Conservation (phyloP, 257 asterid genomes). For the Eustoma russellianum region DNA sequence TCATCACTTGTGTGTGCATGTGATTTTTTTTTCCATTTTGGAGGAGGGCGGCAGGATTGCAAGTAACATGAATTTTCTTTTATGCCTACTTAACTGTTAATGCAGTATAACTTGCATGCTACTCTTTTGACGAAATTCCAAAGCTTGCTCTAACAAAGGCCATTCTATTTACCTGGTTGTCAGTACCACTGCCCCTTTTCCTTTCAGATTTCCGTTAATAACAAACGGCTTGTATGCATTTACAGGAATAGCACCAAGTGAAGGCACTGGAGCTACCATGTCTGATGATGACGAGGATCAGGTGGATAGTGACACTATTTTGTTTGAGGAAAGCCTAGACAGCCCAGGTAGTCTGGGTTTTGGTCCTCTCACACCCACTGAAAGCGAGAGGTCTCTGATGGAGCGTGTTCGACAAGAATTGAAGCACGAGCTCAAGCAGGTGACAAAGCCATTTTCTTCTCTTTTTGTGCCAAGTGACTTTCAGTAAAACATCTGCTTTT, state of each 20-base stretch:
- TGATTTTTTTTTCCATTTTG: background rate
- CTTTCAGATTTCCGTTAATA: too few species aligned
- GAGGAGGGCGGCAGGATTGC: background rate
- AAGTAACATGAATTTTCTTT: too few species aligned
- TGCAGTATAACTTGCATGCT: too few species aligned
- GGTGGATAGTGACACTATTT: constrained; percentile 73
- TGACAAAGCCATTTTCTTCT: constrained; percentile 3
- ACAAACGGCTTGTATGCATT: too few species aligned
- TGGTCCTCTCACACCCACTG: constrained; percentile 86
- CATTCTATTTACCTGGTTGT: too few species aligned
- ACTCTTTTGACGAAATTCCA: too few species aligned
- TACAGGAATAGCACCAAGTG: constrained; percentile 91
- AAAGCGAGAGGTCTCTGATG: constrained; percentile 93
- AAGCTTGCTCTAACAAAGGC: too few species aligned
- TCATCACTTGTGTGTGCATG: background rate
- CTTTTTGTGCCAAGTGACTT: too few species aligned
- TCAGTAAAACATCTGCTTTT: background rate
- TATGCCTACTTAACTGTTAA: too few species aligned
- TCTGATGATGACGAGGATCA: constrained; percentile 95
- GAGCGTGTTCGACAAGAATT: constrained; percentile 95
- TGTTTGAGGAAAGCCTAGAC: constrained; percentile 82
- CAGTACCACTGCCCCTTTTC: too few species aligned
- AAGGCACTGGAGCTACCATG: constrained; percentile 98
- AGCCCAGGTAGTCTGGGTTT: constrained; percentile 88
- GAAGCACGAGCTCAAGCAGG: constrained; percentile 96